Evolutionary conservation across 2,329 filamentous ascomycete species (phyloP), one percentile per base, ranked within the genome.

Genomic region (Penicillium sclerotiorum): DNA sequence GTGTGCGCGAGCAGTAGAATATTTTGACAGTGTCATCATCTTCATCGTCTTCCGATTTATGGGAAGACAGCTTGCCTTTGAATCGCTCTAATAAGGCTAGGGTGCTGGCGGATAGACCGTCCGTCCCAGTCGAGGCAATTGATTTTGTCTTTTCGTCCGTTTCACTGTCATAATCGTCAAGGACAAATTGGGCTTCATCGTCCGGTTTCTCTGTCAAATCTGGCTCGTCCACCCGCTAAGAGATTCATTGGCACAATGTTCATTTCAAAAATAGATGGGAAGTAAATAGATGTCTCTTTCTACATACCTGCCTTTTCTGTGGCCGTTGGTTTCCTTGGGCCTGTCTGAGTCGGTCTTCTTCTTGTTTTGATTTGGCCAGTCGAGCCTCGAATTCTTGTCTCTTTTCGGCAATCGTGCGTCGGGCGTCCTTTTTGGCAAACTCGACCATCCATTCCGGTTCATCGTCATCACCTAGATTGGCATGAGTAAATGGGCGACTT

Each of bases 1-100:
- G 92, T 1, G 92, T 96, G 65, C 92, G 83, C 7, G 92, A 96
- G 48, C 91, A 94, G 72, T 93, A 96, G 70, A 89, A 95, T 44
- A 96, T 89, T 78, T 93, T 95, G 43, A 88, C 77, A 56, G 87
- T 84, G 11, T 82, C 77, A 7, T 79, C 69, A 30, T 82, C 76
- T n/a, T n/a, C n/a, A n/a, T 77, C 70, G 5, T 78, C 73, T 8
- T 80, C 74, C 7, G 68, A 60, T 15, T 64, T 67, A 18, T 56
- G 62, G 23, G 61, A 49, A 12, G 63, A 62, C 35, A 57, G 50
- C 27, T 69, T 66, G 69, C 57, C 84, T 62, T 81, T 82, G 25
- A 86, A 80, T 57, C 83, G 86, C 47, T 87, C 81, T 71, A 96
- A 82, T 39, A 94, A 72, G 22, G 85, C 85, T 43, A 86, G 79